Percentiles rank a stretch among this genome's conserved stretches.
These are phyloP conservation scores for Aspergillus sp. DNA, from an alignment of 2,329 filamentous ascomycete genomes.

Conservation along the genomic window DNA sequence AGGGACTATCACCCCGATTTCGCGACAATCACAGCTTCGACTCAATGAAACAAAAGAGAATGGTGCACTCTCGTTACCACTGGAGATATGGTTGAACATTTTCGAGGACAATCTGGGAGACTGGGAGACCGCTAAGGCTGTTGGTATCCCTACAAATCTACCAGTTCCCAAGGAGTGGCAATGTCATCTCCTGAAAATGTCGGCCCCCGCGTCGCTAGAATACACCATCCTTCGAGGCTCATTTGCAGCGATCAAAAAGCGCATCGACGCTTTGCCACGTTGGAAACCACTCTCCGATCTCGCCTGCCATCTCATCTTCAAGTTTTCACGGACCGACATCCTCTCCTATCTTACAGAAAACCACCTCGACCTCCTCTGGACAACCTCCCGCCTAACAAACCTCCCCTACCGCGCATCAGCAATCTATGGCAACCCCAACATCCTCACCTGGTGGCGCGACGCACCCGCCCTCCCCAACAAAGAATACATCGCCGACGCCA, in stretches of 20 bases:
- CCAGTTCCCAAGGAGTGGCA: conserved; percentile 68
- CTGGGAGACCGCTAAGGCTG: conserved; percentile 79
- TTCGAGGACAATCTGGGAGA: conserved; percentile 71
- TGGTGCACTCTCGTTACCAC: conserved; percentile 51
- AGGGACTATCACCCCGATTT: conserved; percentile 27
- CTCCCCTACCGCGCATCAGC: conserved; percentile 82
- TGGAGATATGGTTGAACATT: conserved; percentile 84
- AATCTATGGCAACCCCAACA: conserved; percentile 74
- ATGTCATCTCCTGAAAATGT: conserved; percentile 55
- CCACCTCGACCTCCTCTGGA: conserved; percentile 71
- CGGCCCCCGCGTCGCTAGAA: conserved; percentile 68
- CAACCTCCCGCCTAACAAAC: conserved; percentile 72
- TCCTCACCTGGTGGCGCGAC: conserved; percentile 86
- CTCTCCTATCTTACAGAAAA: conserved; percentile 64
- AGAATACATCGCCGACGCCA: conserved; percentile 75
- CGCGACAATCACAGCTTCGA: conserved; percentile 17
- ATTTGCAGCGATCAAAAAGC: conserved; percentile 63
- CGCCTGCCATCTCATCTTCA: conserved; percentile 82
- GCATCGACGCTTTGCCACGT: conserved; percentile 62
- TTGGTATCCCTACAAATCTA: conserved; percentile 74
- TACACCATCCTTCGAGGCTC: conserved; percentile 73
- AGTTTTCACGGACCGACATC: conserved; percentile 76
- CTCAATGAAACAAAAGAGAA: conserved; percentile 12
- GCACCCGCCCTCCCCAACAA: conserved; percentile 76
- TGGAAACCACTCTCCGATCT: conserved; percentile 70